Percentiles rank a stretch among this genome's conserved stretches.
These are phyloP conservation scores for Suhomyces vadensis DNA, from an alignment of 805 yeast genomes.

Conservation along the genomic window DNA sequence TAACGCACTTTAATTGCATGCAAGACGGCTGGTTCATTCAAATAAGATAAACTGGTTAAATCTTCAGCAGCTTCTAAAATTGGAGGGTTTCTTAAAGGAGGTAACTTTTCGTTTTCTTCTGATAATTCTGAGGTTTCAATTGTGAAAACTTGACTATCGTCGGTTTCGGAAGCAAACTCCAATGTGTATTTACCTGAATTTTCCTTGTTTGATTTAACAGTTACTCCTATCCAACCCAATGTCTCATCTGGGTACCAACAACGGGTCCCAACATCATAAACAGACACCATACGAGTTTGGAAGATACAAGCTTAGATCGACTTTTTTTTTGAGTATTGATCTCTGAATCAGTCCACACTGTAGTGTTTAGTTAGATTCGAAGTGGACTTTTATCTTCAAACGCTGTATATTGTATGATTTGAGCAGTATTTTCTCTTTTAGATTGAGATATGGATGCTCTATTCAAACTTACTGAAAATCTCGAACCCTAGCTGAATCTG, in stretches of 20 bases:
- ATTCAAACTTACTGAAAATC: background rate
- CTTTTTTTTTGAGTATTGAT: background rate
- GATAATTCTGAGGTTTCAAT: constrained; percentile 50
- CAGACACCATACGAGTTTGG: constrained; percentile 16
- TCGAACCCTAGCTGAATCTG: background rate
- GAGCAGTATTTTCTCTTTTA: background rate
- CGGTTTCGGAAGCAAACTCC: constrained; percentile 55
- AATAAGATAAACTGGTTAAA: constrained; percentile 84
- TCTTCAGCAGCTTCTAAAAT: constrained; percentile 92
- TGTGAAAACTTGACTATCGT: constrained; percentile 40
- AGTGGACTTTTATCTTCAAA: background rate
- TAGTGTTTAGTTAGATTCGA: background rate
- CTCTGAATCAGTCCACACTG: too few relatives aligned
- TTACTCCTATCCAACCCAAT: constrained; percentile 76
- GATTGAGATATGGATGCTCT: background rate
- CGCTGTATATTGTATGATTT: background rate
- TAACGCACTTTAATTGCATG: constrained; percentile 91
- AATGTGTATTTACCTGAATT: constrained; percentile 44
- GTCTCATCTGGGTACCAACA: constrained; percentile 80
- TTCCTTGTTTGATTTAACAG: constrained; percentile 47
- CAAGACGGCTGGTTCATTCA: constrained; percentile 94
- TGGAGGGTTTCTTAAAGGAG: constrained; percentile 88
- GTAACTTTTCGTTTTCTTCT: constrained; percentile 60
- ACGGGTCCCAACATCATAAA: constrained; percentile 50
- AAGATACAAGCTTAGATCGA: background rate